Evolutionary conservation across 2,329 filamentous ascomycete genomes (phyloP), one percentile per base, ranked within the genome.

Genomic region (Phyllosticta citribraziliensis): DNA sequence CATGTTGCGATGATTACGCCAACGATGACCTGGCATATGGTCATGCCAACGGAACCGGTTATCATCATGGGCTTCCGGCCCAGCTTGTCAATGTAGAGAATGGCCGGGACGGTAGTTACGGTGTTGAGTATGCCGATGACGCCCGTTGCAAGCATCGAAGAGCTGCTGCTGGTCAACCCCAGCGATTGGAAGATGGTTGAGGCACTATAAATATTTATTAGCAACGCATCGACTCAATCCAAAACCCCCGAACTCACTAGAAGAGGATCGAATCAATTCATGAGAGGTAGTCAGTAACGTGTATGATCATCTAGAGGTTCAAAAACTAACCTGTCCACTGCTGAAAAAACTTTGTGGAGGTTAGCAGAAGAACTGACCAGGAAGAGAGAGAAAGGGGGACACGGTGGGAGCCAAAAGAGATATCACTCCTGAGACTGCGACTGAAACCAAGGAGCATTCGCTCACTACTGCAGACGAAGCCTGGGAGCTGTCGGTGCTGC

Each of bases 111-210:
- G 0, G 82, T 83, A 56, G 82, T 69, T n/a, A 74, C 70, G 2
- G 82, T 79, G 64, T 84, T 83, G 68, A 84, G 81, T 54, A 83
- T 73, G 63, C 82, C 83, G 64, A 83, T 79, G 17, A 84, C 80
- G 1, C 78, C 78, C 0, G 81, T 78, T 2, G 80, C 80, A n/a
- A 80, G 70, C 8, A 84, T 74, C 0, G 79, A 50, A 25, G 69
- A 67, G 69, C 73, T 74, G 59, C 70, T 63, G 54, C 67, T 57
- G 12, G 64, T 65, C 52, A 74, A 70, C 2, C 75, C 74, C 65
- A 77, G 70, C 5, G 69, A 72, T 56, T 68, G 61, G 64, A 80
- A 80, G 0, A 79, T 66, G 0, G 72, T 78, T 0, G 78, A 77
- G 0, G 73, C 68, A 65, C 80, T 80, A 70, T 80, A 80, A 40